Base-by-base conservation (phyloP, 2,329 filamentous ascomycete species). In the Aspergillus spinulosporus region DNA sequence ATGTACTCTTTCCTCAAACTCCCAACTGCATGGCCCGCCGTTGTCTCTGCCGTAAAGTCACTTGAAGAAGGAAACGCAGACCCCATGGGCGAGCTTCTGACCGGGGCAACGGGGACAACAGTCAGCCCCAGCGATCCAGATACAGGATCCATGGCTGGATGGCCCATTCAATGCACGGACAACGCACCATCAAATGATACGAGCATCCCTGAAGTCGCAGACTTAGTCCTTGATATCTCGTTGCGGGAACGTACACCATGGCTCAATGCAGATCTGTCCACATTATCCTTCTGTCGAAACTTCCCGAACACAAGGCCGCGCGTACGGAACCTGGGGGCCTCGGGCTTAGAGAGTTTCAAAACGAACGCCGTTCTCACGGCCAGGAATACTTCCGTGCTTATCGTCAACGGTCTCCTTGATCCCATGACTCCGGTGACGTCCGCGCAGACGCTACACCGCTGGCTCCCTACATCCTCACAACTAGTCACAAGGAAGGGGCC, bases 1-100 rank as follows among this genome's bases (percentile, higher is more conserved):
- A 52, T 52, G 50, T 52, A 52, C 32, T 52, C 50, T 2, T 52
- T 46, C 12, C 42, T 52, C 9, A 52, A 52, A 11, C 50, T 52
- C 5, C 50, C 50, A 4, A 28, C 42, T 0, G 21, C 50, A 8
- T 52, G 50, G 50, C 32, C 50, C 3, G 26, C 26, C 1, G 50
- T 46, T 4, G n/a, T 26, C 0, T 29, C 42, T 5, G 50, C 50
- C 9, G 12, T 52, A 1, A 21, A 32, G 5, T 15, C 15, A 1
- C 50, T 52, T 5, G 50, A 52, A 5, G 5, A n/a, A 3, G 50
- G 50, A 3, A 15, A 52, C 29, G 15, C 50, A 5, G 42, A 29
- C 5, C 31, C 21, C 2, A n/a, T 52, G 2, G 42, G 14, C 5
- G 26, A n/a, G 2, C 50, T 52, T 4, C 32, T 52, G 6, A 52